phyloP scores from a whole-genome alignment of 169 alveolate species.

The Toxoplasma gondii region DNA sequence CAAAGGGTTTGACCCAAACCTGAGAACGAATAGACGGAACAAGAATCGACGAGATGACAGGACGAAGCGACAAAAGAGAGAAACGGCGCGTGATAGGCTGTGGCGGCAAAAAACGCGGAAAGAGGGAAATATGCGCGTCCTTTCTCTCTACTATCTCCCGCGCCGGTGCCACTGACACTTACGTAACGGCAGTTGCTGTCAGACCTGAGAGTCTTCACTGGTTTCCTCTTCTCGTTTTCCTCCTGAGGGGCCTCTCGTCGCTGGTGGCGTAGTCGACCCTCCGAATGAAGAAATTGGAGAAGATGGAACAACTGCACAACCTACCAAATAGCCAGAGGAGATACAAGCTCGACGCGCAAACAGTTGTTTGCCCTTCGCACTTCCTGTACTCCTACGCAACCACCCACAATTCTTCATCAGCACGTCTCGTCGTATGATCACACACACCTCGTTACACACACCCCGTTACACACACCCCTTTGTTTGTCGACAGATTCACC shows the following conservation, averaged over 20 bases:
- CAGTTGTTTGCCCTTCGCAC: not conserved
- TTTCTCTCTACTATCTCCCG: too few species aligned
- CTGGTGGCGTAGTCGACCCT: not conserved
- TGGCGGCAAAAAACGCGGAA: not conserved
- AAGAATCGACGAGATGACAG: not conserved
- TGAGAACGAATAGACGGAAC: not conserved
- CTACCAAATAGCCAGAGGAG: not conserved
- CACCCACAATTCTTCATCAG: too few species aligned
- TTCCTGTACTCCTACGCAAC: not conserved
- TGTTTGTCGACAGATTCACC: not conserved
- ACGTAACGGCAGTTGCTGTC: constrained; percentile 12
- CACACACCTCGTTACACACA: too few species aligned
- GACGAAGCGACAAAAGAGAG: not conserved
- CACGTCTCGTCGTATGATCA: too few species aligned
- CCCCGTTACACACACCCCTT: too few species aligned
- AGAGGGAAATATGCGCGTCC: not conserved
- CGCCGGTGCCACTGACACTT: not conserved
- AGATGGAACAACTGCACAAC: constrained; percentile 26
- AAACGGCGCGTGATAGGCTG: not conserved
- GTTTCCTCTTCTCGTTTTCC: not conserved
- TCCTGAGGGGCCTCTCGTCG: not conserved
- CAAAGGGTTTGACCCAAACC: constrained; percentile 58
- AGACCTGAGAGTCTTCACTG: not conserved
- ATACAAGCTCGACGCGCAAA: not conserved
- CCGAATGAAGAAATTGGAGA: not conserved